Evolutionary conservation across 78 protist genomes (phyloP).

Genomic region (Salpingoeca rosetta): DNA sequence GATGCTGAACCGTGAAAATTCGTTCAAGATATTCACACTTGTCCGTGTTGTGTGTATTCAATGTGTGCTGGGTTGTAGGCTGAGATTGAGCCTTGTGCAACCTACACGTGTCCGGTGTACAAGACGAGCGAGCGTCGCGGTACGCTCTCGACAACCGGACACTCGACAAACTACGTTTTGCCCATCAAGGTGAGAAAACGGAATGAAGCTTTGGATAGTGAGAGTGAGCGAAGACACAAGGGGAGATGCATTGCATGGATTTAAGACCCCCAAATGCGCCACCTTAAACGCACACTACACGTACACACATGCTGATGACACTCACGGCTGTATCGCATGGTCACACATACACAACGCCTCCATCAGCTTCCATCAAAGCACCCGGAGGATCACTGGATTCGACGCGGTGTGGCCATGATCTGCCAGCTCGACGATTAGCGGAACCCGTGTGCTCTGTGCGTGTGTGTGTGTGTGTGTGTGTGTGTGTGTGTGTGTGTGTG

Average conservation of each 20-base stretch:
- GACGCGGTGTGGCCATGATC: slow-evolving; percentile 60
- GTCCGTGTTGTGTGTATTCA: too few relatives aligned
- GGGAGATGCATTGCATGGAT: too few relatives aligned
- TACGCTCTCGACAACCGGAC: slow-evolving; percentile 71
- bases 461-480: neutral
- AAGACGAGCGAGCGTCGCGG: slow-evolving; percentile 64
- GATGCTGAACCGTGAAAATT: too few relatives aligned
- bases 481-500: neutral
- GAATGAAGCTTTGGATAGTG: too few relatives aligned
- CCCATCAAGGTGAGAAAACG: slow-evolving; percentile 21
- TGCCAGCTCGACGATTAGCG: slow-evolving; percentile 30
- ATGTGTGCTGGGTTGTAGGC: neutral
- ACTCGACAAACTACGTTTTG: slow-evolving; percentile 63
- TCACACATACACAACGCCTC: too few relatives aligned
- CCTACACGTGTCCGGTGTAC: slow-evolving; percentile 72
- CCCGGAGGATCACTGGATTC: slow-evolving; percentile 46
- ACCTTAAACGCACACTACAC: too few relatives aligned
- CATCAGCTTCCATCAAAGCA: slow-evolving; percentile 34
- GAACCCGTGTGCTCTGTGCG: neutral
- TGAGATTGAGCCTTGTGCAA: slow-evolving; percentile 26
- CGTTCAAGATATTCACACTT: too few relatives aligned
- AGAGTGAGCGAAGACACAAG: too few relatives aligned
- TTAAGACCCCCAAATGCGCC: too few relatives aligned
- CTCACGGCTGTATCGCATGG: too few relatives aligned
- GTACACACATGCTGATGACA: too few relatives aligned